phyloP scores from a whole-genome alignment of 768 basidiomycete genomes.

The Asterophora lycoperdoides region DNA sequence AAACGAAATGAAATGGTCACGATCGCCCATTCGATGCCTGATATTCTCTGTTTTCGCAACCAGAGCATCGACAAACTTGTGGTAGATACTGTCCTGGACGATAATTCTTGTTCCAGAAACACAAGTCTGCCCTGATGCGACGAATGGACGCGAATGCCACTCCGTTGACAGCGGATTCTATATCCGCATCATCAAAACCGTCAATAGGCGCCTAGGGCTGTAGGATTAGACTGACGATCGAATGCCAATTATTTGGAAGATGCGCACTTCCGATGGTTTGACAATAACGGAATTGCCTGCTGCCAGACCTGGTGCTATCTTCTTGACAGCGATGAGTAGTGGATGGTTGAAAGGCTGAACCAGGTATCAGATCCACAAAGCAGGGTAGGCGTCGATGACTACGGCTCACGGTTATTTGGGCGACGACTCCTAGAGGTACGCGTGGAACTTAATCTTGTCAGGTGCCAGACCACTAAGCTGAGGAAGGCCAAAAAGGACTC shows the following conservation, averaged over 20 bases:
- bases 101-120: constrained; percentile 88
- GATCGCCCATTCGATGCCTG: constrained; percentile 69
- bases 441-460: constrained; percentile 52
- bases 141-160: constrained; percentile 78
- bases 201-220: constrained; percentile 66
- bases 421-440: constrained; percentile 83
- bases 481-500: background rate
- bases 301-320: constrained; percentile 80
- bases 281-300: constrained; percentile 82
- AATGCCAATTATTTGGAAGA: background rate
- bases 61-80: constrained; percentile 59
- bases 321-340: constrained; percentile 84
- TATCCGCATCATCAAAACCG: constrained; percentile 74
- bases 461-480: background rate
- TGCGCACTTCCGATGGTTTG: constrained; percentile 70
- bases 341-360: constrained; percentile 84
- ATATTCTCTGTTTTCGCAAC: constrained; percentile 61
- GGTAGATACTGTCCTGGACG: constrained; percentile 65
- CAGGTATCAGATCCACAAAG: background rate
- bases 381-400: background rate
- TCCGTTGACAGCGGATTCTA: constrained; percentile 74
- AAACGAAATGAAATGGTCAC: constrained; percentile 37
- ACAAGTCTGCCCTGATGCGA: constrained; percentile 88
- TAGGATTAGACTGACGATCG: background rate
- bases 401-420: constrained; percentile 72